Conservation (phyloP, 495 filamentous ascomycete species). For the Penicillium egyptiacum region DNA sequence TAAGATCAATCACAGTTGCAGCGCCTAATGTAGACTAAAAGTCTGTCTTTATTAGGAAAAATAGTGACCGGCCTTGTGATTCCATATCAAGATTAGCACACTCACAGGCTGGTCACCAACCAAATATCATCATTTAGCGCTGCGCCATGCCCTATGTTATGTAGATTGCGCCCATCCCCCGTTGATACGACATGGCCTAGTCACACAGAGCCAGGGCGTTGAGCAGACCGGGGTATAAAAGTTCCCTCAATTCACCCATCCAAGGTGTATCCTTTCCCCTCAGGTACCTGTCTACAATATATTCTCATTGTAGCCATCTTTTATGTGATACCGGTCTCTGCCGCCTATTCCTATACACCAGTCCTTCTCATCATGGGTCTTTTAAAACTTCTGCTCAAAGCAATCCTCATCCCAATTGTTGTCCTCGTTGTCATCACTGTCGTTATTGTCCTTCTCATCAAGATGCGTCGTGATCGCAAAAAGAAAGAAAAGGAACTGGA, state of each 20-base stretch:
- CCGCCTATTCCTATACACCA: neutral
- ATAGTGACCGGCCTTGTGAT: neutral
- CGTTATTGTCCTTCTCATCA: neutral
- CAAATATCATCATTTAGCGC: slow-evolving; percentile 1
- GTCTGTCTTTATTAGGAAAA: neutral
- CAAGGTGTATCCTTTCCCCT: neutral
- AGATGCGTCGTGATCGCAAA: slow-evolving; percentile 13
- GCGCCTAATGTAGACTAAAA: neutral
- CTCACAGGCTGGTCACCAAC: slow-evolving; percentile 1
- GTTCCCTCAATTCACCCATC: neutral
- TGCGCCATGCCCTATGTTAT: neutral
- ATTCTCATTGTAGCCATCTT: neutral
- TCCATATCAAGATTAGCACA: neutral
- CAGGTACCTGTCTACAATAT: neutral
- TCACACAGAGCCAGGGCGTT: slow-evolving; percentile 2
- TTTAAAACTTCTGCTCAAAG: slow-evolving; percentile 13
- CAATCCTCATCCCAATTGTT: slow-evolving; percentile 15
- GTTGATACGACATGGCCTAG: neutral
- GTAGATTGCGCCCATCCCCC: neutral
- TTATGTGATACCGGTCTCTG: neutral
- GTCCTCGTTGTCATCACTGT: slow-evolving; percentile 10
- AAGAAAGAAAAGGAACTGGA: slow-evolving; percentile 10
- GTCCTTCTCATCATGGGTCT: slow-evolving; percentile 10
- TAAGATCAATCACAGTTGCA: slow-evolving; percentile 8
- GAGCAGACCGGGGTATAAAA: slow-evolving; percentile 3